These are phyloP conservation scores for Mycena rosella DNA, from an alignment of 768 basidiomycete species.

Conservation along the genomic window DNA sequence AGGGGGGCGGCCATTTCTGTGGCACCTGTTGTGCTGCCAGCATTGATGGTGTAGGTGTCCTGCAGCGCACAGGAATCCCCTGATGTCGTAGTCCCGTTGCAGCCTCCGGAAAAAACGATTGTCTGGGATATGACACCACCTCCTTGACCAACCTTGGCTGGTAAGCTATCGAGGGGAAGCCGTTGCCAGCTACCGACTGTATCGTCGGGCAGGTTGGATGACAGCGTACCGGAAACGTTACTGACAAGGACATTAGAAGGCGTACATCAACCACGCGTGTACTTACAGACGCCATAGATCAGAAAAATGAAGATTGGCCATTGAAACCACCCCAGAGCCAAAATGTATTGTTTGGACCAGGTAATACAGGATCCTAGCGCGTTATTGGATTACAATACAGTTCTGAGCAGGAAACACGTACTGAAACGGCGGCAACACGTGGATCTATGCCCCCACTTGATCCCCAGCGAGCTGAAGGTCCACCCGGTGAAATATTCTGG, in stretches of 20 bases:
- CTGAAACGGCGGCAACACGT: conserved; percentile 51
- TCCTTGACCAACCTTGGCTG: conserved; percentile 62
- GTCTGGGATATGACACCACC: conserved; percentile 68
- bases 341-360: conserved; percentile 78
- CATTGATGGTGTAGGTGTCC: conserved; percentile 69
- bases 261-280: too few species aligned
- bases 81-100: conserved; percentile 56
- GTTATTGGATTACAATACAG: background rate
- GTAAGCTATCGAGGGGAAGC: conserved; percentile 54
- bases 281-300: conserved; percentile 76
- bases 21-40: conserved; percentile 38
- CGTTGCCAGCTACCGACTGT: conserved; percentile 72
- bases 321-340: conserved; percentile 81
- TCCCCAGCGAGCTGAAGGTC: conserved; percentile 76
- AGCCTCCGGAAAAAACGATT: conserved; percentile 73
- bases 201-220: conserved; percentile 71
- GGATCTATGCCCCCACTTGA: conserved; percentile 82
- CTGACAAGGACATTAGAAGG: background rate
- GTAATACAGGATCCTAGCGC: conserved; percentile 56
- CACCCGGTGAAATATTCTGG: conserved; percentile 56
- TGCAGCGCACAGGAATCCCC: conserved; percentile 69
- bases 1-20: conserved; percentile 53
- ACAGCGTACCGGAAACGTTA: conserved; percentile 75
- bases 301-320: conserved; percentile 63
- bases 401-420: background rate